Percentiles rank a stretch among this genome's conserved stretches.
Conservation (phyloP, 1,139 yeast genomes). For the Yamadazyma blattariae region DNA sequence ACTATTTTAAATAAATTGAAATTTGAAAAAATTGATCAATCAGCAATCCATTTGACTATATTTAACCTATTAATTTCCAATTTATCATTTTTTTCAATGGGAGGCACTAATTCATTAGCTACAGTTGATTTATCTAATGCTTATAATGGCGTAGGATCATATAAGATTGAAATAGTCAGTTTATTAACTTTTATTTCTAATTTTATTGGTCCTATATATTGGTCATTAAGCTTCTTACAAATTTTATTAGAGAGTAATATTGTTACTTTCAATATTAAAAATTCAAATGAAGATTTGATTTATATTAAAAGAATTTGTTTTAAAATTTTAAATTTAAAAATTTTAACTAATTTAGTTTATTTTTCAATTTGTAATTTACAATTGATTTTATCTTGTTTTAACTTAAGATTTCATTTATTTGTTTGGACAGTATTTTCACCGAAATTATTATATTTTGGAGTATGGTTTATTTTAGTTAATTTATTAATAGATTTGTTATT, state of each 20-base stretch:
- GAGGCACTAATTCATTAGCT: conserved; percentile 89
- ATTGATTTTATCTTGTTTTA: conserved; percentile 67
- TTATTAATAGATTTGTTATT: conserved; percentile 36
- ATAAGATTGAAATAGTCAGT: conserved; percentile 74
- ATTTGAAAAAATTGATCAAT: conserved; percentile 16
- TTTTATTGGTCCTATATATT: conserved; percentile 81
- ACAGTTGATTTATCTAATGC: conserved; percentile 89
- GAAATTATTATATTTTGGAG: conserved; percentile 73
- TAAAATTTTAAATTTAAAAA: conserved; percentile 29
- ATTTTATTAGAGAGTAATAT: conserved; percentile 36
- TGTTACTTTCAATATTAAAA: conserved; percentile 12
- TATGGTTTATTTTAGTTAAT: conserved; percentile 66
- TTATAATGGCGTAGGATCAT: conserved; percentile 77
- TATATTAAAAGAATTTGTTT: conserved; percentile 11
- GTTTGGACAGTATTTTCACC: conserved; percentile 99
- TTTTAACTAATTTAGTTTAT: conserved; percentile 42
- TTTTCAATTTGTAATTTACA: conserved; percentile 58
- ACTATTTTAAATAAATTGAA: conserved; percentile 8
- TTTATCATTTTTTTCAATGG: conserved; percentile 79
- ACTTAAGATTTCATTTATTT: conserved; percentile 79
- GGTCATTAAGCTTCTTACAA: conserved; percentile 61
- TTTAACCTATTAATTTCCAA: conserved; percentile 53
- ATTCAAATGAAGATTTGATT: conserved; percentile 10
- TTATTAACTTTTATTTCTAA: conserved; percentile 75
- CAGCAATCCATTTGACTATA: conserved; percentile 20